Evolutionary conservation across 805 yeast genomes (phyloP), one percentile per base, ranked within the genome.

Genomic region (Ogataea trehalophila): DNA sequence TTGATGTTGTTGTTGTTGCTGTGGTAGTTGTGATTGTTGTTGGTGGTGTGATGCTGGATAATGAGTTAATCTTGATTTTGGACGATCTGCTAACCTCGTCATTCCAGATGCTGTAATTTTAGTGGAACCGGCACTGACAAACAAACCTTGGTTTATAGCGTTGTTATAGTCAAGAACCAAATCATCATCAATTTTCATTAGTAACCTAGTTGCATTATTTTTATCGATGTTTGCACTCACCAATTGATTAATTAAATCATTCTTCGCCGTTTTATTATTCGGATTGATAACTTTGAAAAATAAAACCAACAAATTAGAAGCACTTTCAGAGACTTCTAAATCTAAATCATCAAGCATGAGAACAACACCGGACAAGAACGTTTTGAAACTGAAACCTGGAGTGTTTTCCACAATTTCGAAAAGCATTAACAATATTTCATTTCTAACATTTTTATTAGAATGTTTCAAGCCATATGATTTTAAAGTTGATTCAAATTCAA

Each of bases 391-490:
- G 49, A 71, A 68, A 31, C 62, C 68, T 4, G 61, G 62, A 17
- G 65, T 66, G 41, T 65, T 57, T 15, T 68, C 69, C 14, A 69
- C 67, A 15, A 79, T 60, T 41, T 73, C 72, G 41, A 67, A 61
- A 4, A 81, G 56, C 70, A 80, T 71, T 9, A 58, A 59, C 22
- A 80, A 65, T 1, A 76, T 60, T 54, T 76, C 81, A 5, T 67
- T 60, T 36, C 74, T 68, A 5, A 79, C 61, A 18, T 51, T 55
- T 4, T 63, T 51, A 49, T 70, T 72, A 9, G 67, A 53, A 55
- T 70, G 72, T 15, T 63, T 63, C 34, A 80, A 63, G 0, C 78
- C 82, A 7, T 65, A 55, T 1, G 74, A 76, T 22, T 64, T 63
- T n/a, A 81, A 50, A 2, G 70, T 65, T 6, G 55, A 56, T 50